Percentiles rank a stretch among this genome's conserved stretches.
These are phyloP conservation scores for Camelina hispida DNA, from an alignment of 345 rosid species.

Conservation along the genomic window DNA sequence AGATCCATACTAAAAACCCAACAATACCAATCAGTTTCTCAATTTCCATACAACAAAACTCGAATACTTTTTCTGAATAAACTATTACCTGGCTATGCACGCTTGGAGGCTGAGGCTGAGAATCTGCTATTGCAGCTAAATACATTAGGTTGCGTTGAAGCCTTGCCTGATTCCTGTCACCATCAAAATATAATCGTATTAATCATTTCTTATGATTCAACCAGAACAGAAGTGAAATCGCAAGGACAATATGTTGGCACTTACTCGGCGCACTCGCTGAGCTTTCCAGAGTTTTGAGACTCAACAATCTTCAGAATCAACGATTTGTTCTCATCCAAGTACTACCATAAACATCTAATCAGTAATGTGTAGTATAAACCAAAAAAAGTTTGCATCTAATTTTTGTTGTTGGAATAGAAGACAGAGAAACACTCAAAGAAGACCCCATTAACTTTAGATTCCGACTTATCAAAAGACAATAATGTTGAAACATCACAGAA, in stretches of 20 bases:
- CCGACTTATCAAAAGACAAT: slow-evolving; percentile 36
- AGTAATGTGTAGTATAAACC: background rate
- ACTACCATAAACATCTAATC: slow-evolving; percentile 55
- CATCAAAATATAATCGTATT: slow-evolving; percentile 19
- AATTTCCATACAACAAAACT: background rate
- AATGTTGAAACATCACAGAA: slow-evolving; percentile 42
- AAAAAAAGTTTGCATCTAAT: slow-evolving; percentile 1
- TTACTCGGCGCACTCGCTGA: slow-evolving; percentile 97
- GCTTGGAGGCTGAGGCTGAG: slow-evolving; percentile 90
- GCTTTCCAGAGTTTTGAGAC: slow-evolving; percentile 95
- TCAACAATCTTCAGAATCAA: slow-evolving; percentile 99
- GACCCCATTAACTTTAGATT: slow-evolving; percentile 40
- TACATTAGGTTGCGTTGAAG: slow-evolving; percentile 98
- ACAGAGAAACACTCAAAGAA: slow-evolving; percentile 22
- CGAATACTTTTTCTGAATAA: background rate
- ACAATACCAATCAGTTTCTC: background rate
- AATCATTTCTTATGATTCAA: background rate
- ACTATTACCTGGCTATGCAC: slow-evolving; percentile 78
- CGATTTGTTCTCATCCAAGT: slow-evolving; percentile 98
- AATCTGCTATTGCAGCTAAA: slow-evolving; percentile 98
- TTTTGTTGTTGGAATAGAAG: slow-evolving; percentile 9
- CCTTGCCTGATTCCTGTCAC: slow-evolving; percentile 90
- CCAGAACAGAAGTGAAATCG: background rate
- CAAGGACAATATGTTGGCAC: slow-evolving; percentile 36
- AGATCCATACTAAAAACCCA: slow-evolving; percentile 59